Base-by-base conservation (phyloP, 495 filamentous ascomycete genomes). In the Neurospora pannonica region DNA sequence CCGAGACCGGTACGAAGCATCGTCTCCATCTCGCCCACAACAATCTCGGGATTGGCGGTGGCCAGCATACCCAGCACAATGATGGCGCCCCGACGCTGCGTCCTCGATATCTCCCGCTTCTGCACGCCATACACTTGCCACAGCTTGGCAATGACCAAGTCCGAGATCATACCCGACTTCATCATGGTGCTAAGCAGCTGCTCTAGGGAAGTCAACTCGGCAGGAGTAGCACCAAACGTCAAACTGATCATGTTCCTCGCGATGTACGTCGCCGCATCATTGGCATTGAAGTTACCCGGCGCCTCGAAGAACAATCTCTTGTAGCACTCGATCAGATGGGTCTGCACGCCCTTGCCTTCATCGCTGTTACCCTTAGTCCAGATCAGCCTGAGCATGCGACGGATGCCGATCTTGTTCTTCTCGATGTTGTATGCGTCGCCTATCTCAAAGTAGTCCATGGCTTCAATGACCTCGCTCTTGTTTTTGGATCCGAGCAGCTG, bases 281-380 rank as follows among this genome's bases (percentile, higher is more conserved):
- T 98, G 9, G 89, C 87, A 31, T 84, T 92, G 83, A 97, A 97
- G 39, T 88, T 88, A 70, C 93, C 93, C 0, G 96, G 96, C 2
- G 96, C 95, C 80, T 95, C 92, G 77, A 99, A 98, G 83, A 98
- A 99, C 9, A 99, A 87, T 21, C 92, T 90, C 81, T 92, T 96
- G 85, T 99, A 99, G 79, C 93, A 97, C 76, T 98, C 97, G 74
- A 99, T 97, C 21, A 99, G 88, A 82, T 98, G 97, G 3, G 93
- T 92, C 79, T 98, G 96, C 3, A 99, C 94, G 62, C 96, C 96
- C 82, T 99, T 99, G 73, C 96, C 96, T 86, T 99, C 96, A 78
- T 99, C 96, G 78, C 93, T 97, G 83, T 98, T 98, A 71, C 95
- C 96, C 83, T 99, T 99, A 24, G 97, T 98, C 96, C 96, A 99